Percentiles rank a stretch among this genome's conserved stretches.
Conservation (phyloP, 768 basidiomycete genomes). For the Mycena epipterygia region DNA sequence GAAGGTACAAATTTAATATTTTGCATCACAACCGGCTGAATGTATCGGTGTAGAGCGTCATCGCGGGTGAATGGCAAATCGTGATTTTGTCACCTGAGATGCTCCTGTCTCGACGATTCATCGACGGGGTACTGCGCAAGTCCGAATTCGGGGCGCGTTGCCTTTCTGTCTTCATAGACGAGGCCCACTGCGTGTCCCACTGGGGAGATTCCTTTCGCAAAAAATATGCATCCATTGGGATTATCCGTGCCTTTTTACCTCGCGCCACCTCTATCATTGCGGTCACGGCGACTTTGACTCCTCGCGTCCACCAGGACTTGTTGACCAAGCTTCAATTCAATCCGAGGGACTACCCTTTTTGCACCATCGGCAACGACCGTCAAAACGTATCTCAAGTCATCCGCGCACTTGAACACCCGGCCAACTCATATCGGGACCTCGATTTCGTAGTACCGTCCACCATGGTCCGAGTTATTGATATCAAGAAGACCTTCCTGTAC, state of each 20-base stretch:
- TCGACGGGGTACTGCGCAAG: not conserved
- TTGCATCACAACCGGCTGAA: too few relatives aligned
- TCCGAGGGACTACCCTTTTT: conserved; percentile 24
- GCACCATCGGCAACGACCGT: conserved; percentile 50
- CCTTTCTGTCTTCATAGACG: conserved; percentile 34
- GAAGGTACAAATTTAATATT: not conserved
- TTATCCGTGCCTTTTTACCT: conserved; percentile 46
- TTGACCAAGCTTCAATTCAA: conserved; percentile 44
- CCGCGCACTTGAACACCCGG: conserved; percentile 48
- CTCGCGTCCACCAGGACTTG: conserved; percentile 43
- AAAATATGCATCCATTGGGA: conserved; percentile 44
- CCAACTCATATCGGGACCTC: conserved; percentile 48
- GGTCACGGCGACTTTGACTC: conserved; percentile 50
- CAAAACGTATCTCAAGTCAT: conserved; percentile 50
- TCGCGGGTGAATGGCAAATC: not conserved
- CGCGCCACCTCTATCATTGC: conserved; percentile 46
- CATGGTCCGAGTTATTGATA: conserved; percentile 26
- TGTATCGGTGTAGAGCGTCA: not conserved
- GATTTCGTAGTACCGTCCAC: conserved; percentile 45
- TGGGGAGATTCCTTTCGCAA: conserved; percentile 53
- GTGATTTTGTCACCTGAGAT: conserved; percentile 9
- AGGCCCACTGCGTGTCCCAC: conserved; percentile 53
- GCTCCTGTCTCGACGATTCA: conserved; percentile 11
- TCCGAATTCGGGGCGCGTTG: not conserved
- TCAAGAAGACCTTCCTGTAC: conserved; percentile 48